Base-by-base conservation (phyloP, 2,329 filamentous ascomycete species). In the Penicillium griseofulvum region DNA sequence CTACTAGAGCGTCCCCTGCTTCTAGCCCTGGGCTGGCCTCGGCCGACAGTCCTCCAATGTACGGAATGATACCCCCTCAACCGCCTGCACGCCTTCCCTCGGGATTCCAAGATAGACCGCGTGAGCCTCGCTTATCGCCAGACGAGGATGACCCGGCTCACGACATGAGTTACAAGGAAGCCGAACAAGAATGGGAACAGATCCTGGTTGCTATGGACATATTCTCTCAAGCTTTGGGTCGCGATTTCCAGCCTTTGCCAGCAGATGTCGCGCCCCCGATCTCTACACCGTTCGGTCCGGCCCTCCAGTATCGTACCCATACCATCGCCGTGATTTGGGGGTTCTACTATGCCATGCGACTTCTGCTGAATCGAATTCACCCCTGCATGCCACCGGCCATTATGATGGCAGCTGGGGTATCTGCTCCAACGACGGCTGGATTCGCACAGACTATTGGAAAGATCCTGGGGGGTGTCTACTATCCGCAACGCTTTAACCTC, bases 371-470 rank as follows among this genome's bases (percentile, higher is more conserved):
- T 56, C 83, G 94, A 33, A 81, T 87, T 1, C 92, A 97, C 63
- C 94, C 94, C 0, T 84, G 83, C 24, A 97, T 97, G 91, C 93
- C 92, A 0, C 91, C 93, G 0, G 87, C 92, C 9, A 89, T 91
- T 34, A 91, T 96, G 84, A 84, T 91, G 65, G 91, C 94, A 3
- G 91, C 91, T 0, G 88, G 87, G 8, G 81, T 95, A 60, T 86
- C 89, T 10, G 90, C 91, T 0, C 78, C 78, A 14, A 83, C 88
- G 47, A 97, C 93, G 0, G 83, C 81, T 3, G 76, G 76, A 0
- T 89, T 85, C 71, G 89, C 91, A 1, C 86, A 86, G 57, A 81
- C 87, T 60, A 85, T 97, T 55, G 92, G 91, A 8, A 85, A 88
- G 22, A 93, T 97, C 53, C 83, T 86, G 2, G 90, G 89, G 0